phyloP scores from a whole-genome alignment of 306 rosid genomes.

The Citrullus colocynthis region DNA sequence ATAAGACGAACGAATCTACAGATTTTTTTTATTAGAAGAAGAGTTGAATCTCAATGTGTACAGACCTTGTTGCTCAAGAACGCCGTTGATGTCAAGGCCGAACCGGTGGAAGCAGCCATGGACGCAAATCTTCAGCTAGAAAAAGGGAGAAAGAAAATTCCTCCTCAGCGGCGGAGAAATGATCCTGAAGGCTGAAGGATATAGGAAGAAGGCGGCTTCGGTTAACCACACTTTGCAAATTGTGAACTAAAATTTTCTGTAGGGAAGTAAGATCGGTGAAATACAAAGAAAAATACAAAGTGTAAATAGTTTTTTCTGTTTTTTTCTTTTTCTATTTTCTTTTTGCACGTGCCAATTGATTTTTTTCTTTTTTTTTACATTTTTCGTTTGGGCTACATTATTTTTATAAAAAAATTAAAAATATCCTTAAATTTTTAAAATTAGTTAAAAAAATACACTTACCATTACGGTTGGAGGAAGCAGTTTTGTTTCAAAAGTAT shows the following conservation, averaged over 20 bases:
- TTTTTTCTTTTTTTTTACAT: no score
- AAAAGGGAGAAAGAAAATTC: neutral
- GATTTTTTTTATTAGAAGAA: neutral
- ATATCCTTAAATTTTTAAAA: no score
- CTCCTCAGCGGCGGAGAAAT: neutral
- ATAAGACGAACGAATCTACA: neutral
- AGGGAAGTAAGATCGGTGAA: neutral
- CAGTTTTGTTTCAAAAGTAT: no score
- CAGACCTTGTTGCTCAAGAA: conserved; percentile 36
- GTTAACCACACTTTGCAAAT: neutral
- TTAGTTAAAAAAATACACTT: no score
- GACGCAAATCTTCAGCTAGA: neutral
- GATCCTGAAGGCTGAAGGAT: neutral
- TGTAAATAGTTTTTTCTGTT: no score
- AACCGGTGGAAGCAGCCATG: conserved; percentile 49
- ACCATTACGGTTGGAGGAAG: no score
- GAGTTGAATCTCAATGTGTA: neutral
- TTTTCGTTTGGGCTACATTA: no score
- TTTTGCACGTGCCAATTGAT: no score
- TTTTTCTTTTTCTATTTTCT: no score
- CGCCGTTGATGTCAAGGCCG: conserved; percentile 29
- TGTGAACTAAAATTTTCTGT: neutral
- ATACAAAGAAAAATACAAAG: no score
- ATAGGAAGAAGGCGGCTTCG: neutral
- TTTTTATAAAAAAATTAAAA: no score